Conservation (phyloP, 163 green algal genomes). For the Trebouxiophyceae sp. region DNA sequence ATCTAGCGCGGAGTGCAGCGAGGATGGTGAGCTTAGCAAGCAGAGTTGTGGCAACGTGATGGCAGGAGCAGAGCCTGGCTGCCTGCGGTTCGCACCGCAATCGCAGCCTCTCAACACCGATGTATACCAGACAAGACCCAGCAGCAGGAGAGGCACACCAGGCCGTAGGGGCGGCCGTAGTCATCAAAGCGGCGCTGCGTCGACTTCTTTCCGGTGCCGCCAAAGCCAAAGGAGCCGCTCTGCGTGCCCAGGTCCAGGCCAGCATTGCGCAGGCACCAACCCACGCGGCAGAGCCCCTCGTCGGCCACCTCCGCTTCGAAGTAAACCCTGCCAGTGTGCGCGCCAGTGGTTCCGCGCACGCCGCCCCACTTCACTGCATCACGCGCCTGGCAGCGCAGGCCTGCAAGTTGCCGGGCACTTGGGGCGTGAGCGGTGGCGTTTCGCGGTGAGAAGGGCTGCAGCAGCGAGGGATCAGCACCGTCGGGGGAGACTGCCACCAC, state of each 20-base stretch:
- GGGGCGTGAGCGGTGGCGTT: no score
- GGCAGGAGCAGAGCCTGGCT: no score
- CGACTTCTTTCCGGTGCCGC: conserved; percentile 73
- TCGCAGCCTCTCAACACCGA: no score
- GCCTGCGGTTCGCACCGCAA: no score
- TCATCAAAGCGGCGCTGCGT: conserved; percentile 54
- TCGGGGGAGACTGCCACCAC: conserved; percentile 41
- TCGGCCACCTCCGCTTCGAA: conserved; percentile 54
- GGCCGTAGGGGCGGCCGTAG: conserved; percentile 57
- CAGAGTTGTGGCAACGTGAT: no score
- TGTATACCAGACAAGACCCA: not conserved
- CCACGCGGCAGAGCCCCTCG: conserved; percentile 67
- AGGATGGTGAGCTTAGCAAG: no score
- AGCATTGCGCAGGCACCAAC: conserved; percentile 33
- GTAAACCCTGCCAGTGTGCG: conserved; percentile 35
- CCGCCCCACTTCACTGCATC: conserved; percentile 42
- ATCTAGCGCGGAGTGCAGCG: no score
- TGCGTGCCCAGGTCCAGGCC: conserved; percentile 65
- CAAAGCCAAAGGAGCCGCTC: conserved; percentile 56
- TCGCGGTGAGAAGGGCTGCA: no score
- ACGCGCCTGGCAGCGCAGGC: conserved; percentile 48
- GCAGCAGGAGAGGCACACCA: not conserved
- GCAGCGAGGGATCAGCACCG: conserved; percentile 19
- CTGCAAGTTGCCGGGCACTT: no score
- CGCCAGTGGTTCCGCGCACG: conserved; percentile 44